Evolutionary conservation across 768 basidiomycete genomes (phyloP), one percentile per base, ranked within the genome.

Genomic region (Boletus insuetus): DNA sequence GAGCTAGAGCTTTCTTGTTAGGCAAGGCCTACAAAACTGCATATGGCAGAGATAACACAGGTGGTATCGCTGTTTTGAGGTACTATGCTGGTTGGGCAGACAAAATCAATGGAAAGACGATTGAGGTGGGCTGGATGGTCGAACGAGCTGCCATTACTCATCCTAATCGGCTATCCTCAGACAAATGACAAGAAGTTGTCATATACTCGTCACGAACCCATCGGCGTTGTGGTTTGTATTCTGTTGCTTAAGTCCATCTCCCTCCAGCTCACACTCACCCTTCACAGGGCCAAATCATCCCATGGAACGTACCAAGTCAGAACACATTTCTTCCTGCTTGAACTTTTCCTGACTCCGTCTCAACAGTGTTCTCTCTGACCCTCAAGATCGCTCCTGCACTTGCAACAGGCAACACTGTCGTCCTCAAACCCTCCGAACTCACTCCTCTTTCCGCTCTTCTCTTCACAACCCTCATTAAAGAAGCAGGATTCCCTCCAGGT

Each of bases 21-120:
- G 56, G 55, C 47, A 58, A 58, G 20, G 47, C 56, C 19, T 57
- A 49, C 48, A 50, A 29, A 6, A 24, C 43, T 32, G 56, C 56
- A 17, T 17, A 44, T 22, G 19, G 17, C 12, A 10, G 19, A 17
- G 55, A 56, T 24, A 56, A 40, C 9, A 42, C 26, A 10, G 45
- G 53, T 37, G 40, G 32, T 12, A 37, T 56, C 24, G 34, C 39
- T 37, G 24, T 50, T 9, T 4, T 58, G 17, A 44, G 55, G 17
- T 58, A 58, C 56, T 58, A 58, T 24, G 56, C 48, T 38, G 56
- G 56, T 24, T 58, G 56, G 56, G 56, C 56, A 29, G 56, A 58
- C 48, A 58, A 58, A 17, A 49, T 58, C 20, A 58, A 31, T 12
- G 56, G 56, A 35, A 44, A 50, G 43, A 51, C 48, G 11, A 49